Evolutionary conservation across 2,329 filamentous ascomycete species (phyloP), one percentile per base, ranked within the genome.

Genomic region (Stylonectria norvegica): DNA sequence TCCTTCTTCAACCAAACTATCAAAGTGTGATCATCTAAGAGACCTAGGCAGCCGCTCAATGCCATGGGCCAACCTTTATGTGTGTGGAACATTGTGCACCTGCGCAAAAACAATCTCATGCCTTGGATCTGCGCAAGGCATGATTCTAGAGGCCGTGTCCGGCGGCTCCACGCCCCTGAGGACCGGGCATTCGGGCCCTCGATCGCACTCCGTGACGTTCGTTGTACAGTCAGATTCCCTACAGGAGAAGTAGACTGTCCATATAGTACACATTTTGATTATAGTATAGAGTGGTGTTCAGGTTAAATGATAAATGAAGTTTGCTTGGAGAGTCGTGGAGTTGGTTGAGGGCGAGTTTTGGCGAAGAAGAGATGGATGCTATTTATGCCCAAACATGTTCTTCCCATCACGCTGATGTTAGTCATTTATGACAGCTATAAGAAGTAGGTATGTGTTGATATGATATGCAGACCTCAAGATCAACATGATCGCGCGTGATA

Each of bases 51-150:
- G 22, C 22, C 22, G 22, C 22, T 25, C 22, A 25, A 25, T 12
- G 7, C 12, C 7, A 25, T 30, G 30, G 16, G 17, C 15, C 15
- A n/a, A n/a, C n/a, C n/a, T n/a, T n/a, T n/a, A n/a, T n/a, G n/a
- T n/a, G n/a, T n/a, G n/a, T n/a, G n/a, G n/a, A n/a, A n/a, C n/a
- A n/a, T n/a, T n/a, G n/a, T n/a, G 37, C 2, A 43, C 23, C 32
- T 44, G 44, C 42, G 44, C 29, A 20, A 47, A 38, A 30, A 46
- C 18, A 23, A 38, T 6, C 20, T 19, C 35, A 33, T 46, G 33
- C 34, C 27, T 47, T 20, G 37, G 32, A 20, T 39, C 29, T 33
- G 44, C 40, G 43, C 48, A 47, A 11, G 38, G 43, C 32, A n/a
- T 47, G 40, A 27, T 33, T 36, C 38, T 31, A 32, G 17, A 37